Evolutionary conservation across 768 basidiomycete genomes (phyloP), one percentile per base, ranked within the genome.

Genomic region (Amanita subjunquillea): DNA sequence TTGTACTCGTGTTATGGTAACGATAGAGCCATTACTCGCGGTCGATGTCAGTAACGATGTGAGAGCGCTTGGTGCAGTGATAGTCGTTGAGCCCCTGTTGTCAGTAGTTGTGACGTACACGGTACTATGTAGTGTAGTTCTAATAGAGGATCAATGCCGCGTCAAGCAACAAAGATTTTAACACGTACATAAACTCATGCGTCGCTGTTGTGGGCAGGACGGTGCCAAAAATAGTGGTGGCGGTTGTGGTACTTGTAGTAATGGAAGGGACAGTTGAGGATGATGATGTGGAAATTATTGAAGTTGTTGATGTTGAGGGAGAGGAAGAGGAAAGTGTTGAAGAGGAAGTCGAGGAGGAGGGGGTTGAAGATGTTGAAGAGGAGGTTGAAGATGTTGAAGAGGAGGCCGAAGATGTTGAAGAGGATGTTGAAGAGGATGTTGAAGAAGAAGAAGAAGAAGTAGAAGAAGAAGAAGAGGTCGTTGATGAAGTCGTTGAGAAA

Each of bases 81-180:
- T 73, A 3, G 72, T 67, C 4, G 69, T 63, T 27, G 67, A 64
- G 27, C 86, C 85, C 39, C 63, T 61, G 55, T 65, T 69, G 59
- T 86, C 74, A n/a, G 83, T 87, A 1, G 81, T 82, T 9, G 74
- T 76, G 25, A 85, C 55, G 54, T 74, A 77, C 9, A 84, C 67
- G 0, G 77, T 78, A 22, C 71, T 77, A 53, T 66, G 63, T 49
- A 82, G 67, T 2, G 79, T 84, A 22, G 75, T 72, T 52, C 83
- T 85, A 60, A 54, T 44, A 58, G 56, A 42, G 43, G 22, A 57
- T 32, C 10, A 32, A 42, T 37, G 29, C 58, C 60, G 62, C 55
- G 65, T 63, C 23, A 55, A 53, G 44, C 48, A 23, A 59, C 42
- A 50, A 34, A 55, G 32, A 9, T 17, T 13, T 25, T 40, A 30